Evolutionary conservation across 257 asterid species (phyloP).

Genomic region (Voacanga thouarsii): DNA sequence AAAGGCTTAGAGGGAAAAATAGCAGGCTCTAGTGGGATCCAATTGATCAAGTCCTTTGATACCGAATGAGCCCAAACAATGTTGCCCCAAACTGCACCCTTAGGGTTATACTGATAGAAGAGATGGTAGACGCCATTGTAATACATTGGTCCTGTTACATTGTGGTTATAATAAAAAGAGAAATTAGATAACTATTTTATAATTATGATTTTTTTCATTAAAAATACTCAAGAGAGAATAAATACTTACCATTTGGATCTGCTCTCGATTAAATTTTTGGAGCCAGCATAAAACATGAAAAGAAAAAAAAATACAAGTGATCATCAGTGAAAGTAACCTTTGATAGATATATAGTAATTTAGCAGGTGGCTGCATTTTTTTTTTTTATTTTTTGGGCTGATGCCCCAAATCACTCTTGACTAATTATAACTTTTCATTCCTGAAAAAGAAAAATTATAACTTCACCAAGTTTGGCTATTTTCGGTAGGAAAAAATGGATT

Average conservation of each 20-base stretch:
- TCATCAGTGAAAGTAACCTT: neutral
- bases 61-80: constrained; percentile 83
- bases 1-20: constrained; percentile 59
- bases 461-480: too few species aligned
- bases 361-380: too few species aligned
- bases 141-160: constrained; percentile 61
- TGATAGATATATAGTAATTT: too few species aligned
- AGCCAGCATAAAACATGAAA: constrained; percentile 19
- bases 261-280: constrained; percentile 4
- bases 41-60: constrained; percentile 58
- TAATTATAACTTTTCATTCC: too few species aligned
- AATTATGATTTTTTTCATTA: neutral
- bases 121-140: constrained; percentile 68
- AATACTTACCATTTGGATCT: constrained; percentile 43
- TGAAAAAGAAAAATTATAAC: too few species aligned
- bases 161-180: neutral
- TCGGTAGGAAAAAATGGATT: too few species aligned
- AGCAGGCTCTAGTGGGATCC: constrained; percentile 48
- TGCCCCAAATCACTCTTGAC: too few species aligned
- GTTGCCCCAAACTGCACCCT: constrained; percentile 76
- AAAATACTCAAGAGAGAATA: neutral
- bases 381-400: too few species aligned
- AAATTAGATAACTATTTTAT: neutral
- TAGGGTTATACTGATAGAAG: constrained; percentile 74
- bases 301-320: neutral